A percentile compares a stretch with the other conserved stretches of the same genome.
These are phyloP conservation scores for Senna siamea DNA, from an alignment of 306 rosid genomes.

Conservation along the genomic window DNA sequence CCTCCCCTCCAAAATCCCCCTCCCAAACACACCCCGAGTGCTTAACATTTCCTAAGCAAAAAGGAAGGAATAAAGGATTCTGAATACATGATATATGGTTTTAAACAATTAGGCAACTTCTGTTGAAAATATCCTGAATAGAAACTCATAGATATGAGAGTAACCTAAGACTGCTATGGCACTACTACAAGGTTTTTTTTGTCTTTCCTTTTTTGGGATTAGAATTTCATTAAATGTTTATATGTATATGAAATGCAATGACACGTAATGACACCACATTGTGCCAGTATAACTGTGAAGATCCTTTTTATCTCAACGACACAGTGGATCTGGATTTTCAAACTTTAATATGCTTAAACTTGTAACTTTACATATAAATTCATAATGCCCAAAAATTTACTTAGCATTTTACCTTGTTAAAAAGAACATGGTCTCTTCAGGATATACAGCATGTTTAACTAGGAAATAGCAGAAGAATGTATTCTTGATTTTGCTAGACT, in stretches of 20 bases:
- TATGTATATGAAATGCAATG: neutral
- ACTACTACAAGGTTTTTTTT: neutral
- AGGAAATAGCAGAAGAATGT: neutral
- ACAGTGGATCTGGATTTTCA: neutral
- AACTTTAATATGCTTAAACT: neutral
- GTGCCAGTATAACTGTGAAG: neutral
- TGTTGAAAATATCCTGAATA: neutral
- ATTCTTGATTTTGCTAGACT: neutral
- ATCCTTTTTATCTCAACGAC: neutral
- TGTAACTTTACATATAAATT: neutral
- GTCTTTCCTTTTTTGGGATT: neutral
- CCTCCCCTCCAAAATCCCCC: too few species aligned
- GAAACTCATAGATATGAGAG: neutral
- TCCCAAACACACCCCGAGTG: too few species aligned
- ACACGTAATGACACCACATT: neutral
- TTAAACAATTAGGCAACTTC: neutral
- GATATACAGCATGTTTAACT: neutral
- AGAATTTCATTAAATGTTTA: neutral
- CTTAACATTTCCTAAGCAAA: too few species aligned
- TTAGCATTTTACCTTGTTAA: neutral
- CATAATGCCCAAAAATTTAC: neutral
- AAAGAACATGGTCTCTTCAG: neutral
- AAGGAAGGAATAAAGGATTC: neutral
- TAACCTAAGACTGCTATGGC: neutral
- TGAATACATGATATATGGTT: neutral